Evolutionary conservation across 2,329 filamentous ascomycete species (phyloP), one percentile per base, ranked within the genome.

Genomic region (Sporothrix luriei): DNA sequence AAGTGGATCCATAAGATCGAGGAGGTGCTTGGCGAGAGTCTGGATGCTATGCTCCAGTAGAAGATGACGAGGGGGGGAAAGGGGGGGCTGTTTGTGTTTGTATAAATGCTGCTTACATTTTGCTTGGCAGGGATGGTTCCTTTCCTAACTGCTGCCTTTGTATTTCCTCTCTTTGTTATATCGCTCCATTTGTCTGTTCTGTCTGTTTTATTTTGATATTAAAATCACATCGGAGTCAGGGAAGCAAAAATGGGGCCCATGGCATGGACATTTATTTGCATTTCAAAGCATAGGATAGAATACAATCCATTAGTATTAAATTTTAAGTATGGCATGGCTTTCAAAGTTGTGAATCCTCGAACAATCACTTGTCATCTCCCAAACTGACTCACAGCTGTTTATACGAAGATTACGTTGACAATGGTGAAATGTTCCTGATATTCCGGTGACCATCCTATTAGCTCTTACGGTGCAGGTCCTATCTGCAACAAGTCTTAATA

Each of bases 1-100:
- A 85, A 88, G 76, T 97, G 95, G 94, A 95, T 98, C 75, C 87
- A 90, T 77, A 89, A 89, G 80, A 96, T 99, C 77, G 94, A 98
- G 80, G 89, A 87, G 61, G 90, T 96, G 40, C 81, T 98, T 67
- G 95, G 95, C 5, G 94, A 98, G 84, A 93, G 90, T 75, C 81
- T 98, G 77, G 93, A 97, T 79, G 88, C 90, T 66, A 97, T 97
- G 94, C 84, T 97, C 82, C 91, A 92, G 80, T 97, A 88, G 76
- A 43, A 24, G 11, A 52, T 13, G 21, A 10, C 24, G 21, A 24
- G 4, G 49, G n/a, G 33, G n/a, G 54, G 16, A n/a, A n/a, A n/a
- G 51, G n/a, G 38, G n/a, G 24, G 29, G 14, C 13, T 49, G 48
- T n/a, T 43, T 26, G 19, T 14, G 24, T 59, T 14, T 49, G 43